Evolutionary conservation across 139 green algal genomes (phyloP).

Genomic region (Microglena sp.): DNA sequence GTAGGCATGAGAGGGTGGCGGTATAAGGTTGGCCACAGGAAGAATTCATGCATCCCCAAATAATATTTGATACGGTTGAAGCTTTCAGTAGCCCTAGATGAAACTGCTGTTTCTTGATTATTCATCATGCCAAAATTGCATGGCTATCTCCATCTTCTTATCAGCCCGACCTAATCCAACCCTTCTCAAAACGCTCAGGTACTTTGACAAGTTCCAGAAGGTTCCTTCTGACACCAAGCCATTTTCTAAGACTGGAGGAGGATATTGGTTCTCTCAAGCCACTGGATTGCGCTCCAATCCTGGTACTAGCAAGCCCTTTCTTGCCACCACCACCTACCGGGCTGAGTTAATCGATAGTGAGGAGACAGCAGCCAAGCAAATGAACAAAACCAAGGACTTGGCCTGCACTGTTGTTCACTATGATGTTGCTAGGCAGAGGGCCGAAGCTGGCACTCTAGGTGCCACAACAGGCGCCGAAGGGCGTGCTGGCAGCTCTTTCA

Average conservation of each 20-base stretch:
- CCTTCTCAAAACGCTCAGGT: background rate
- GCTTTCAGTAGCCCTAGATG: too few species aligned
- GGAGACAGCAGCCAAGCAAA: conserved; percentile 15
- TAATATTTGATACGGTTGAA: too few species aligned
- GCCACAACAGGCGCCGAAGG: too few species aligned
- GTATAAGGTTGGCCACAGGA: too few species aligned
- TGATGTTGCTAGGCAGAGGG: conserved; percentile 17
- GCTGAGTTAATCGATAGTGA: conserved; percentile 26
- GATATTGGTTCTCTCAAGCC: conserved; percentile 28
- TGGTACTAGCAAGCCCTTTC: conserved; percentile 20
- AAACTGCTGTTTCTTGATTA: too few species aligned
- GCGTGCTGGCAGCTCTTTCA: too few species aligned
- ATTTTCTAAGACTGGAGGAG: conserved; percentile 20
- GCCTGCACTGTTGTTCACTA: conserved; percentile 17
- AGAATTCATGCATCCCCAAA: too few species aligned
- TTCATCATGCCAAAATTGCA: too few species aligned
- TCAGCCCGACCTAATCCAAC: too few species aligned
- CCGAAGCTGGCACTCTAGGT: background rate
- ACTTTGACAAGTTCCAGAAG: conserved; percentile 6
- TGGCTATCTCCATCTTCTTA: too few species aligned
- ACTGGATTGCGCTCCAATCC: background rate
- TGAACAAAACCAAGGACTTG: conserved; percentile 17
- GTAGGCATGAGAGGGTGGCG: too few species aligned
- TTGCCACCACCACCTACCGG: conserved; percentile 34
- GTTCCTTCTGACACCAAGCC: conserved; percentile 16